phyloP scores from a whole-genome alignment of 192 early-diverging fungal species.

The Diversispora epigaea region DNA sequence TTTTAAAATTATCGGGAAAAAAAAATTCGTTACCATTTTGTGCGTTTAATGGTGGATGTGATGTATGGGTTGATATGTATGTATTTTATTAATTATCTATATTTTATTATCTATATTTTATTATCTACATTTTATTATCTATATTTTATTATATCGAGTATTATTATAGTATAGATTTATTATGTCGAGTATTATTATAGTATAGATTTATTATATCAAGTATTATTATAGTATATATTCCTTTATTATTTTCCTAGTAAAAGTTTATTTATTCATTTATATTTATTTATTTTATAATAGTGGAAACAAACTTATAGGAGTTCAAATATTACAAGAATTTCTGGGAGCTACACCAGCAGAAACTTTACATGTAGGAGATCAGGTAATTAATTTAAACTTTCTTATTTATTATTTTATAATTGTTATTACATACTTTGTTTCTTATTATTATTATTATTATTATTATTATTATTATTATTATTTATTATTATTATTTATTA shows the following conservation, averaged over 20 bases:
- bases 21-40: constrained; percentile 79
- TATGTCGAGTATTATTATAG: too few relatives aligned
- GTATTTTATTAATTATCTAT: neutral
- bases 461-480: neutral
- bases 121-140: neutral
- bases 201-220: too few relatives aligned
- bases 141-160: too few relatives aligned
- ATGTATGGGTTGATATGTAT: constrained; percentile 89
- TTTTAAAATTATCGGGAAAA: constrained; percentile 54
- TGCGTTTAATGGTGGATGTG: constrained; percentile 88
- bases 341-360: constrained; percentile 57
- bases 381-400: constrained; percentile 39
- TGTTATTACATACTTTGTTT: neutral
- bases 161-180: too few relatives aligned
- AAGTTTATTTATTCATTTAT: neutral
- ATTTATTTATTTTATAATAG: constrained; percentile 25
- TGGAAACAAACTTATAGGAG: constrained; percentile 93
- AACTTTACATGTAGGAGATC: constrained; percentile 88
- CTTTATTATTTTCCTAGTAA: too few relatives aligned
- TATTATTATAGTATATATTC: too few relatives aligned
- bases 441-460: neutral
- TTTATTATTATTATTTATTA: neutral
- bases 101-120: too few relatives aligned
- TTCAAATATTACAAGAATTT: constrained; percentile 71
- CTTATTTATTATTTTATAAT: neutral